A percentile compares a stretch with the other conserved stretches of the same genome.
These are phyloP conservation scores for Curvularia sp. DNA, from an alignment of 2,329 filamentous ascomycete species.

Conservation along the genomic window DNA sequence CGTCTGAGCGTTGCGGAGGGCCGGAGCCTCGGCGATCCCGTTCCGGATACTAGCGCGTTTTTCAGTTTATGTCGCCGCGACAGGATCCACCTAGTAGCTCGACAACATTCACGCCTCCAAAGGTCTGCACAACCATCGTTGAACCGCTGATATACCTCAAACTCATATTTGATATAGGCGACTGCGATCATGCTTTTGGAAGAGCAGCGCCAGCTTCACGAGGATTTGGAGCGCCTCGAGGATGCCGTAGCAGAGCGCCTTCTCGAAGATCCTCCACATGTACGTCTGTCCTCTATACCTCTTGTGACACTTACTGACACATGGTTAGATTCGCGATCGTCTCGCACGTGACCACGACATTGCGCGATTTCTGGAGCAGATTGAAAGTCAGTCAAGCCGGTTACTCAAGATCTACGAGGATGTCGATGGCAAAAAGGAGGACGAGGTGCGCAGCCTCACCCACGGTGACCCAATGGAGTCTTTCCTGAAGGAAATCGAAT, in stretches of 20 bases:
- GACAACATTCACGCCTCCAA: constrained; percentile 25
- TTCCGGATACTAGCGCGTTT: constrained; percentile 24
- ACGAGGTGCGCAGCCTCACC: constrained; percentile 83
- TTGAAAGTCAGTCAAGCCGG: constrained; percentile 82
- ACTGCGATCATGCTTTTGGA: constrained; percentile 75
- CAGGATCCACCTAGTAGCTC: constrained; percentile 20
- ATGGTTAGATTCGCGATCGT: constrained; percentile 79
- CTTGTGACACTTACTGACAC: constrained; percentile 12
- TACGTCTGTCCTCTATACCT: constrained; percentile 53
- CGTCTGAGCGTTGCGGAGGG: constrained; percentile 25
- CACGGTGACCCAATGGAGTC: constrained; percentile 87
- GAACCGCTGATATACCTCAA: constrained; percentile 16
- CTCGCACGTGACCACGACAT: constrained; percentile 93
- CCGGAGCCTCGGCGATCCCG: constrained; percentile 23
- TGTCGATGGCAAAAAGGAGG: constrained; percentile 71
- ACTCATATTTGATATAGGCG: constrained; percentile 32
- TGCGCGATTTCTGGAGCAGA: constrained; percentile 81
- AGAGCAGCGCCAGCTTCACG: constrained; percentile 91
- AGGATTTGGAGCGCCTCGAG: constrained; percentile 95
- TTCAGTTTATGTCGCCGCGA: constrained; percentile 25
- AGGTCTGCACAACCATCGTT: constrained; percentile 31
- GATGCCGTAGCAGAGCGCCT: constrained; percentile 91
- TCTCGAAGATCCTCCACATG: constrained; percentile 85
- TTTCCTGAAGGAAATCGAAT: constrained; percentile 84
- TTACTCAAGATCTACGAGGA: constrained; percentile 86